Base-by-base conservation (phyloP, 192 early-diverging fungal genomes). In the Tieghemiomyces parasiticus region DNA sequence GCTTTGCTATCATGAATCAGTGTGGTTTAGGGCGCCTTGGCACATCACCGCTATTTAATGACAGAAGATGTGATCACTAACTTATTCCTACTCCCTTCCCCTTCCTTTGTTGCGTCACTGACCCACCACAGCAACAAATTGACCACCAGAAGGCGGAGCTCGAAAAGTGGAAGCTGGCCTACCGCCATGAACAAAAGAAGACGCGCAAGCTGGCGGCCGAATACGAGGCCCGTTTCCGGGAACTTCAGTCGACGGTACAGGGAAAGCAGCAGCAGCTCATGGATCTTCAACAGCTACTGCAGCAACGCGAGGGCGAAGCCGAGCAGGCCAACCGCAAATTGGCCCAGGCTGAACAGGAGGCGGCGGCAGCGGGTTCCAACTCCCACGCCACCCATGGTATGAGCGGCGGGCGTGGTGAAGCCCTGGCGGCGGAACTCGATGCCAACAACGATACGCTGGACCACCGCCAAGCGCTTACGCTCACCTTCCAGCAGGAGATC, bases 221-320 rank as follows among this genome's bases (percentile, higher is more conserved):
- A 14, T 31, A 35, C 10, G 46, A 60, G 1, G 28, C 62, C 19
- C 35, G 32, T 0, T 42, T 60, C 13, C 50, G 56, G 0, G 33
- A 58, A 14, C 56, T 72, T 42, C 63, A 52, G 22, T 19, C 29
- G 33, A 51, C 69, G 29, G 46, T 58, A 16, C 53, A 58, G 32
- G 46, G 46, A 13, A 59, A 61, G 25, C 48, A 64, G 29, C 35
- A 42, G 28, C 55, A 55, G 10, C 31, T 26, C 12, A 50, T 58
- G 0, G 63, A 63, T 2, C 54, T 71, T 10, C 47, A 67, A 44
- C 35, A 46, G 45, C 26, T 12, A 44, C 54, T 53, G 35, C 55
- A 28, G 34, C 50, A 31, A 16, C 28, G 33, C 3, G 52, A 32
- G 46, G 19, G 25, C 20, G 30, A 60, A 31, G 47, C 29, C 48